Evolutionary conservation across 140 eudicot genomes (phyloP).

Genomic region (Erigeron philadelphicus): DNA sequence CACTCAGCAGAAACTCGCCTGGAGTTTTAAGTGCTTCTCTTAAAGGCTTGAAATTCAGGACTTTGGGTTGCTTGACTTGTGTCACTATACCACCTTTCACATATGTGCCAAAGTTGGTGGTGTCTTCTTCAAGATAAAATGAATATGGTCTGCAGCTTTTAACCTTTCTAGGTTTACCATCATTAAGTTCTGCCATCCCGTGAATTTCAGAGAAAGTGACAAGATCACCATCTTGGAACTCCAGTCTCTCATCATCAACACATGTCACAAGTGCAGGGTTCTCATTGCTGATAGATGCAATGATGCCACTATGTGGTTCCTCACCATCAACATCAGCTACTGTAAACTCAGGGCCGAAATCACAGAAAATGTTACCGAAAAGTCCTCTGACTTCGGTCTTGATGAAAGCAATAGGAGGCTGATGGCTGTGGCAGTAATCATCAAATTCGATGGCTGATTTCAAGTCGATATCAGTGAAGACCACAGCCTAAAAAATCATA

Average conservation of each 20-base stretch:
- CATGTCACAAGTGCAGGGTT: slow-evolving; percentile 79
- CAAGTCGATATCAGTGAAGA: slow-evolving; percentile 62
- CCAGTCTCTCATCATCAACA: slow-evolving; percentile 93
- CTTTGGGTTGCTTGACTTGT: slow-evolving; percentile 81
- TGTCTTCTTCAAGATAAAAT: slow-evolving; percentile 71
- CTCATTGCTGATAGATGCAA: slow-evolving; percentile 89
- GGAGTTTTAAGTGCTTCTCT: slow-evolving; percentile 67
- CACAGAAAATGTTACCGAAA: slow-evolving; percentile 79
- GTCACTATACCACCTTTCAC: slow-evolving; percentile 93
- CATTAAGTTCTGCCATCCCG: slow-evolving; percentile 91
- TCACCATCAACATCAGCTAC: slow-evolving; percentile 89
- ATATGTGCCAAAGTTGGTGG: slow-evolving; percentile 55
- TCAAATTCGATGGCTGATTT: slow-evolving; percentile 68
- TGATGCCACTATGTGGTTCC: slow-evolving; percentile 85
- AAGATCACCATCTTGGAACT: slow-evolving; percentile 89
- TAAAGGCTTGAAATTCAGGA: slow-evolving; percentile 65
- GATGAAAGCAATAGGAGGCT: slow-evolving; percentile 83
- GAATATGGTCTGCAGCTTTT: slow-evolving; percentile 75
- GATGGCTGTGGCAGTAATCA: slow-evolving; percentile 82
- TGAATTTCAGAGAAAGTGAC: slow-evolving; percentile 75
- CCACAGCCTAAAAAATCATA: slow-evolving; percentile 67
- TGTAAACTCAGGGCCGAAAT: slow-evolving; percentile 85
- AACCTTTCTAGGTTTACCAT: slow-evolving; percentile 87
- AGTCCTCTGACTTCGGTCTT: slow-evolving; percentile 94
- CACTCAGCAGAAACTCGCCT: slow-evolving; percentile 83